Conservation (phyloP, 345 rosid genomes). For the Brassica napus region Da-Ae NC_063440.1:27463001-27463500, state of each 20-base stretch:
- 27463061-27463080: not conserved
- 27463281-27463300: not conserved
- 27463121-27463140: conserved; percentile 5
- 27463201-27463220: conserved; percentile 4
- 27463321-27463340: not conserved
- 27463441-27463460: conserved; percentile 1
- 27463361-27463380: not conserved
- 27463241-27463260: conserved; percentile 49
- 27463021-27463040: not conserved
- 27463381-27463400: not conserved
- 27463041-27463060: not conserved
- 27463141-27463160: conserved; percentile 36
- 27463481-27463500: conserved; percentile 41
- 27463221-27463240: conserved; percentile 46
- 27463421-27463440: not conserved
- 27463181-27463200: conserved; percentile 37
- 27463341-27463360: not conserved
- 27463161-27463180: conserved; percentile 56
- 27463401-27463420: conserved; percentile 7
- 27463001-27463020: not conserved
- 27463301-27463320: not conserved
- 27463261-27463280: conserved; percentile 15
- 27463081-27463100: not conserved
- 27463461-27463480: conserved; percentile 26
- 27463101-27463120: not conserved